phyloP scores from a whole-genome alignment of 495 filamentous ascomycete species.

The Neurospora hispaniola region DNA sequence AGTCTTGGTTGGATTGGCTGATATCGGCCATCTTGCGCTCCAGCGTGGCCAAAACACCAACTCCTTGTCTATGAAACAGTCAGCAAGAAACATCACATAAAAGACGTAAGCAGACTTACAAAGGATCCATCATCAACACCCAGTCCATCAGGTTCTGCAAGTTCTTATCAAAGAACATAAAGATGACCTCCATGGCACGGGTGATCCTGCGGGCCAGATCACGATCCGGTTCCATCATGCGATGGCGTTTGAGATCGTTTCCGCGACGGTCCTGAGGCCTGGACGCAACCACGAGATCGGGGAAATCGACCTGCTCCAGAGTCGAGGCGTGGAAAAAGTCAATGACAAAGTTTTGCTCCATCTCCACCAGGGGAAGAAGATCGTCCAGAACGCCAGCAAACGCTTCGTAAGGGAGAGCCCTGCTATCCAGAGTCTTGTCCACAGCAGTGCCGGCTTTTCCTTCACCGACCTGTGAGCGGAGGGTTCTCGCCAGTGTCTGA shows the following conservation, averaged over 20 bases:
- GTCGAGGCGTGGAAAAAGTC: constrained; percentile 89
- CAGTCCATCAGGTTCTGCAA: constrained; percentile 77
- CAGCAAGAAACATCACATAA: neutral
- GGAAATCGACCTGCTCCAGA: constrained; percentile 64
- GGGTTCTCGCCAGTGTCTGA: constrained; percentile 66
- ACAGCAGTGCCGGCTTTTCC: constrained; percentile 39
- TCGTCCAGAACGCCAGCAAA: constrained; percentile 73
- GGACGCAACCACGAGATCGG: constrained; percentile 58
- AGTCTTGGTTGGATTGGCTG: constrained; percentile 86
- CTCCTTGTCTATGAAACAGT: constrained; percentile 54
- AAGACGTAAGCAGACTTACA: constrained; percentile 44
- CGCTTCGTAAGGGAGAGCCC: constrained; percentile 67
- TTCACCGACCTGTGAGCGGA: constrained; percentile 59
- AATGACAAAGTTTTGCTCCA: constrained; percentile 90
- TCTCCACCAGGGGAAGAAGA: constrained; percentile 64
- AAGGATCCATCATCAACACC: constrained; percentile 65
- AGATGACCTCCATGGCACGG: constrained; percentile 78
- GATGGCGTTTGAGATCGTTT: constrained; percentile 57
- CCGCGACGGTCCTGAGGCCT: constrained; percentile 56
- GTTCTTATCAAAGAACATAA: constrained; percentile 67
- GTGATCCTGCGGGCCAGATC: constrained; percentile 67
- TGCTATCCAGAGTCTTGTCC: constrained; percentile 56
- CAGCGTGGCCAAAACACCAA: constrained; percentile 73
- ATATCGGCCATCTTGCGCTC: constrained; percentile 66
- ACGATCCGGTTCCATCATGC: constrained; percentile 74